phyloP scores from a whole-genome alignment of 257 asterid genomes.

The Solanum pimpinellifolium region DNA sequence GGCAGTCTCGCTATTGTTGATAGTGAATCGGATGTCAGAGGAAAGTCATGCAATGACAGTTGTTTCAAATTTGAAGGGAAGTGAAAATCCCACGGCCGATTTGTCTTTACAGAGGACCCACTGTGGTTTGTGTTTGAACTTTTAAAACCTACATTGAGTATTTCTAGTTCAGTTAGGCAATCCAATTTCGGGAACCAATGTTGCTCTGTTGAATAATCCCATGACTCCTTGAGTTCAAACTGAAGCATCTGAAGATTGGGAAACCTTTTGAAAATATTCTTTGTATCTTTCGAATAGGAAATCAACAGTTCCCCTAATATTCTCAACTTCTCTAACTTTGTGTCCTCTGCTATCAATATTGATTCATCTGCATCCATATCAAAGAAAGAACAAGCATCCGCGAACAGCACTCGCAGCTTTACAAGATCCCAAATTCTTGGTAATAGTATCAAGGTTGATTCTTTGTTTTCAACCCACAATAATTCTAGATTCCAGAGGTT shows the following conservation, averaged over 20 bases:
- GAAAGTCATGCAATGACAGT: accelerated
- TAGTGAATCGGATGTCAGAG: not conserved
- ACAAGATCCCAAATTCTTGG: not conserved
- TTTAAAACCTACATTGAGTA: accelerated
- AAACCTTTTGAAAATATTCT: not conserved
- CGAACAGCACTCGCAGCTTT: not conserved
- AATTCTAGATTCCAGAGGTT: not conserved
- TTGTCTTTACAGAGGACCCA: not conserved
- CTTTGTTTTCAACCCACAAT: not conserved
- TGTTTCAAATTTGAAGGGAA: not conserved
- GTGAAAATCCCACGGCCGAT: not conserved
- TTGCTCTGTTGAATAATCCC: not conserved
- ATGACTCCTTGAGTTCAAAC: not conserved
- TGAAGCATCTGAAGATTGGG: not conserved
- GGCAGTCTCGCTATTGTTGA: not conserved
- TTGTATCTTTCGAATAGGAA: not conserved
- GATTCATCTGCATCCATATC: not conserved
- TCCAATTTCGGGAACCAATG: not conserved
- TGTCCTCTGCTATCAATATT: not conserved
- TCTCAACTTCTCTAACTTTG: not conserved
- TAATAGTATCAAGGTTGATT: not conserved
- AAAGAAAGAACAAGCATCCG: not conserved
- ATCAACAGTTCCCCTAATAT: accelerated
- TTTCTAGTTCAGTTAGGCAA: not conserved
- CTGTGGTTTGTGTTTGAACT: not conserved